Base-by-base conservation (phyloP, 2,329 filamentous ascomycete genomes). In the Aquanectria penicillioides region DNA sequence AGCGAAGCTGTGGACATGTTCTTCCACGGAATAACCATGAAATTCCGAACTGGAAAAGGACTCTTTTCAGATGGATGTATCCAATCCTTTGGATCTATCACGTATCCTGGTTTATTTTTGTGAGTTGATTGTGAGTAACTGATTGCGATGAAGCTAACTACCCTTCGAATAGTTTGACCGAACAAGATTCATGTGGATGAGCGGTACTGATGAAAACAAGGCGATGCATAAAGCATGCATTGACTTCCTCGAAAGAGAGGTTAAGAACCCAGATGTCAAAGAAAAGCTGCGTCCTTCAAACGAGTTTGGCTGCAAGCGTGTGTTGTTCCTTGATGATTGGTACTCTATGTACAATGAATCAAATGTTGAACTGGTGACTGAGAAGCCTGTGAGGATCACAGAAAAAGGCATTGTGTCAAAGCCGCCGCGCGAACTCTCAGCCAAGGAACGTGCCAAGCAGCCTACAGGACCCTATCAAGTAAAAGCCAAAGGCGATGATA, bases 301-400 rank as follows among this genome's bases (percentile, higher is more conserved):
- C 17, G 38, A 44, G 9, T 54, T 54, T 15, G 50, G 50, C 12
- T 54, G 50, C 36, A 54, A 54, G 23, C 28, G 50, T 12, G 36
- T 41, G 8, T 9, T 44, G 3, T 54, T 44, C 13, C 40, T 53
- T 12, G 40, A 54, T 13, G 22, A 54, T 22, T 54, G 50, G 50
- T 54, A 54, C 23, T 41, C 40, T 3, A 36, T 54, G 38, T 54
- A 23, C 15, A 46, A 54, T 38, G 31, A 54, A 23, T 11, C n/a
- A 37, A 54, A 54, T 29, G 50, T 54, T 4, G 50, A 28, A 20
- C 22, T 54, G 15, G 37, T 46, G 17, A 54, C 50, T 11, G 50
- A 54, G 10, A 54, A 54, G 28, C 50, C 38, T 2, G 6, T 54
- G 13, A 20, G 17, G 11, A 44, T 46, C 20, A 54, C 40, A 6